A percentile compares a stretch with the other conserved stretches of the same genome.
These are phyloP conservation scores for Suhomyces sp. DNA, from an alignment of 805 yeast genomes.

Conservation along the genomic window DNA sequence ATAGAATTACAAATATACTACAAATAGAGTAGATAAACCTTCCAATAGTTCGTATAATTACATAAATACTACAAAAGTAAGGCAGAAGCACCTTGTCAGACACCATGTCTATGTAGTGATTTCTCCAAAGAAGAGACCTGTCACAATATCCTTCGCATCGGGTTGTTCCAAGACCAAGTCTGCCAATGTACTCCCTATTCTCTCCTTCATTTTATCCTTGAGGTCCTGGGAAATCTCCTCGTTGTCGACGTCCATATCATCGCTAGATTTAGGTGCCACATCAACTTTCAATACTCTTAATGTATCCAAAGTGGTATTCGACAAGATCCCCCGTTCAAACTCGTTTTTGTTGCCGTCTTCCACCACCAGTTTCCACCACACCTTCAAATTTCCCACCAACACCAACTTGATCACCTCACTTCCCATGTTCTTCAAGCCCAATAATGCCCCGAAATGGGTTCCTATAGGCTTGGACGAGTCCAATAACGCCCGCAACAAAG, in stretches of 20 bases:
- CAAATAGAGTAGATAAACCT: background rate
- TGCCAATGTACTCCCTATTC: slow-evolving; percentile 62
- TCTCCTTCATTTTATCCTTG: slow-evolving; percentile 44
- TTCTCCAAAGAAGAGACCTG: slow-evolving; percentile 77
- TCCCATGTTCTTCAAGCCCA: slow-evolving; percentile 81
- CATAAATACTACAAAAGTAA: too few species aligned
- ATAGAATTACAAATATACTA: background rate
- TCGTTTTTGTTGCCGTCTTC: slow-evolving; percentile 38
- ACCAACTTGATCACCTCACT: slow-evolving; percentile 82
- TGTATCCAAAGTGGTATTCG: slow-evolving; percentile 50
- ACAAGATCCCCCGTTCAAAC: slow-evolving; percentile 46
- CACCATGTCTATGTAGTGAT: slow-evolving; percentile 6
- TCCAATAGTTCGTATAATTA: too few species aligned
- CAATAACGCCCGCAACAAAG: slow-evolving; percentile 84
- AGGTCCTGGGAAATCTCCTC: slow-evolving; percentile 28
- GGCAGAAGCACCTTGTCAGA: too few species aligned
- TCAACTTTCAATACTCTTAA: slow-evolving; percentile 46
- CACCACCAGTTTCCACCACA: slow-evolving; percentile 70
- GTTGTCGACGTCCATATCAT: slow-evolving; percentile 33
- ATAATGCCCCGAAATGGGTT: slow-evolving; percentile 87
- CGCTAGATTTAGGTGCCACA: slow-evolving; percentile 11
- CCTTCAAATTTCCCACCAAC: slow-evolving; percentile 76
- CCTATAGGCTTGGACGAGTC: slow-evolving; percentile 82
- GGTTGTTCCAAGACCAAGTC: slow-evolving; percentile 44
- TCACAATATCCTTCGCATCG: slow-evolving; percentile 49